Base-by-base conservation (phyloP, 306 rosid species). In the Quercus variabilis region DNA sequence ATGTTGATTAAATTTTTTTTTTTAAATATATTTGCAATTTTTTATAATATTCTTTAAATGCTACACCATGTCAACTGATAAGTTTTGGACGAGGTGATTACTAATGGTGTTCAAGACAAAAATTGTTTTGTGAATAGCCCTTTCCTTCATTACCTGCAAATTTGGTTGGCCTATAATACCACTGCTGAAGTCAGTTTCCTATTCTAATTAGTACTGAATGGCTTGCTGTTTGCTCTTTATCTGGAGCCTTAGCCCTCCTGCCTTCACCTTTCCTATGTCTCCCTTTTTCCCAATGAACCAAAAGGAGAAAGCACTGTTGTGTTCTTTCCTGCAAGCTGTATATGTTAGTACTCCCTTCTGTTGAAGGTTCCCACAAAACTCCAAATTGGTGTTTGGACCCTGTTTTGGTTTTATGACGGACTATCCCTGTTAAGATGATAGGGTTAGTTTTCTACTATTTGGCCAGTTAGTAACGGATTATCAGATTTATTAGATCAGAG, bases 151-250 rank as follows among this genome's bases (percentile, higher is more conserved):
- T 62, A 38, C 54, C 43, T 52, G 31, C 46, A 41, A 55, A 57
- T 58, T 15, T 41, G 25, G 81, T 54, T 80, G 76, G 72, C 28
- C 26, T 23, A 43, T 79, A 55, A 46, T 64, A 31, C 41, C 18
- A 3, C 69, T 25, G 51, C 46, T 17, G 43, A 51, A 63, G 21
- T 73, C 17, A 17, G 67, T 38, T 72, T 51, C 15, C 55, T 72
- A 28, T 20, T 60, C 67, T 51, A 63, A 23, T 58, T 13, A 21
- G 49, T 72, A 13, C 41, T 73, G 26, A 18, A 17, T 26, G 55
- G 30, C 7, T 21, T 18, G 55, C 20, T 28, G 18, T 62, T 28
- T 15, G 17, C 31, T 18, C 31, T 54, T 62, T 13, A 65, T 13
- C 30, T 5, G 51, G 5, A 30, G 70, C 33, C 54, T 30, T 26